Base-by-base conservation (phyloP, 1,284 basidiomycete species). In the Austroboletus novae-zelandiae region DNA sequence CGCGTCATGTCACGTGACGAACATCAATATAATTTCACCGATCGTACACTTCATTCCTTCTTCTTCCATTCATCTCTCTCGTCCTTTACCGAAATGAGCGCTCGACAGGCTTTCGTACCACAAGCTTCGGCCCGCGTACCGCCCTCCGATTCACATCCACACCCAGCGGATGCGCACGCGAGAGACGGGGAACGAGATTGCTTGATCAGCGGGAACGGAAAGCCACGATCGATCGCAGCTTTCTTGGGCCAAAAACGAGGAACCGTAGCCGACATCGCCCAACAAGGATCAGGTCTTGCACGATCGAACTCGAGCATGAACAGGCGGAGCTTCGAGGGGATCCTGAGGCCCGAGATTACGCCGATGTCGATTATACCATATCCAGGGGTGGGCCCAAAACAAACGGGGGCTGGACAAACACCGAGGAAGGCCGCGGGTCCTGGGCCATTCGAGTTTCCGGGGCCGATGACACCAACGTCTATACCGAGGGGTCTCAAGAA, bases 351-450 rank as follows among this genome's bases (percentile, higher is more conserved):
- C 0, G 51, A 55, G 43, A 45, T 60, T 42, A 43, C 40, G 11
- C 61, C 63, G 1, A 51, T 67, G 15, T 64, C 62, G 25, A 61
- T 66, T 29, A 51, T 64, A 51, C 59, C 61, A 0, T 55, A 64
- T 25, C 63, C 57, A 13, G 8, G 25, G 31, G 31, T 40, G 4
- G 36, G 23, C 3, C 29, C 43, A 39, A 27, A n/a, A 45, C 56
- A 54, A 25, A 34, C 40, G 3, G 43, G 32, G 3, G 10, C 15
- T 15, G 61, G 51, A 10, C 54, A 62, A 36, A 62, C 64, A 1
- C 64, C 57, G 5, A 60, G 53, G 30, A 66, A 58, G 49, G 37
- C 41, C 7, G 14, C 10, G 5, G 43, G 43, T 2, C 43, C 40
- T 9, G 52, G 52, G 17, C 5, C 30, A 5, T 55, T 54, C 32